phyloP scores from a whole-genome alignment of 108 stramenopile genomes.

The Cyclotella kingstonii region DNA sequence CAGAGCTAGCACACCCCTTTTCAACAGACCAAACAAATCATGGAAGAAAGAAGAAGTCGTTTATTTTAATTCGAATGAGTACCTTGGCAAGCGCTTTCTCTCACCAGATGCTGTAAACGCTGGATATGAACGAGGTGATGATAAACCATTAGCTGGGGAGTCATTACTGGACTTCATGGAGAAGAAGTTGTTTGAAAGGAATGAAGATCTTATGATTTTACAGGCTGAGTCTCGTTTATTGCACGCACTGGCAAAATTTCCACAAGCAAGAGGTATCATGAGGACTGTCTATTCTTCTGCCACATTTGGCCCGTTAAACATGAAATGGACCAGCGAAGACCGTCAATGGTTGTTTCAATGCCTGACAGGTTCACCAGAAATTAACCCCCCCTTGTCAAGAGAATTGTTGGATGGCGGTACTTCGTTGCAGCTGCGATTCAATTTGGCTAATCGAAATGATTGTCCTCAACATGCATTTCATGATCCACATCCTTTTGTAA shows the following conservation, averaged over 20 bases:
- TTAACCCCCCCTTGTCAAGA: slow-evolving; percentile 32
- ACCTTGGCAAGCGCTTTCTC: slow-evolving; percentile 56
- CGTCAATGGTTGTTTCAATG: slow-evolving; percentile 69
- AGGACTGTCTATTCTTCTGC: slow-evolving; percentile 45
- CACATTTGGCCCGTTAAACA: slow-evolving; percentile 41
- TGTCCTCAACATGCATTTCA: slow-evolving; percentile 47
- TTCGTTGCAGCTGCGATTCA: slow-evolving; percentile 25
- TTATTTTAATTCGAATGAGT: slow-evolving; percentile 77
- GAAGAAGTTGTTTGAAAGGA: slow-evolving; percentile 44
- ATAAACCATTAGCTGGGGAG: slow-evolving; percentile 25
- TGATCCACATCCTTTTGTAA: not conserved
- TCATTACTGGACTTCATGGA: slow-evolving; percentile 29
- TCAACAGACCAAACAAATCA: slow-evolving; percentile 13
- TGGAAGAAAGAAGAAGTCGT: slow-evolving; percentile 29
- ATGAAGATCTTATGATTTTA: slow-evolving; percentile 34
- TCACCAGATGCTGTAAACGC: slow-evolving; percentile 54
- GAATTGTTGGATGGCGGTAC: slow-evolving; percentile 42
- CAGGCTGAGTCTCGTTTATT: slow-evolving; percentile 57
- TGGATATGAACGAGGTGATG: slow-evolving; percentile 35
- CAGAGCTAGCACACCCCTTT: slow-evolving; percentile 15
- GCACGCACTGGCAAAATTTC: slow-evolving; percentile 50
- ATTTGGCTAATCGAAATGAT: slow-evolving; percentile 35
- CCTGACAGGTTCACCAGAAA: slow-evolving; percentile 46
- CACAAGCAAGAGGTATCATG: slow-evolving; percentile 52
- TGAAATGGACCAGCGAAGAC: slow-evolving; percentile 61